Percentiles rank a stretch among this genome's conserved stretches.
phyloP scores from a whole-genome alignment of 1,284 basidiomycete genomes.

The Moesziomyces antarcticus region DNA sequence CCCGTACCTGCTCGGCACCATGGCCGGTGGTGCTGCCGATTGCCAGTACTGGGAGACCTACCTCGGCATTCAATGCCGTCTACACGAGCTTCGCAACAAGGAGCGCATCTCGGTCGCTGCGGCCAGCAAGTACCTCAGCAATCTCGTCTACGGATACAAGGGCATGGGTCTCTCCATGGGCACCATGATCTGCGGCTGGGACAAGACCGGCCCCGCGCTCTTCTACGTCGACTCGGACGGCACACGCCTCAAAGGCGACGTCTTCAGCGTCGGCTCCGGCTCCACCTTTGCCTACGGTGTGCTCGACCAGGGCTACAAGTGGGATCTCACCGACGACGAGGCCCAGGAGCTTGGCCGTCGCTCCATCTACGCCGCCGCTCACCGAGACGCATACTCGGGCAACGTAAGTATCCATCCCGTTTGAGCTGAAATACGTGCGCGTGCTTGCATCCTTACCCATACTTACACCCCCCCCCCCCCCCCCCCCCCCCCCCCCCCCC shows the following conservation, averaged over 20 bases:
- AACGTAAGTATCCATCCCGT: conserved; percentile 49
- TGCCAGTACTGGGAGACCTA: conserved; percentile 76
- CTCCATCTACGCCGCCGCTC: conserved; percentile 96
- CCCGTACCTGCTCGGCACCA: conserved; percentile 95
- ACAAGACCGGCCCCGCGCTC: conserved; percentile 98
- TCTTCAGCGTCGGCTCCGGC: conserved; percentile 98
- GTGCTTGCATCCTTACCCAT: background rate
- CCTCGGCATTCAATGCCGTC: conserved; percentile 94
- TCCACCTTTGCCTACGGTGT: conserved; percentile 99
- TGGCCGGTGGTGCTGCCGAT: conserved; percentile 91
- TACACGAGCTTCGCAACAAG: conserved; percentile 96
- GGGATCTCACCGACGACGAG: conserved; percentile 92
- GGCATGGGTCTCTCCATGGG: conserved; percentile 99
- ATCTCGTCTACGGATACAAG: conserved; percentile 97
- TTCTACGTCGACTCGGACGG: conserved; percentile 99
- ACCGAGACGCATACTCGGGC: conserved; percentile 93
- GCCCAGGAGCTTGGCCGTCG: conserved; percentile 93
- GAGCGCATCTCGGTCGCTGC: conserved; percentile 98
- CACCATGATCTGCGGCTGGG: conserved; percentile 99
- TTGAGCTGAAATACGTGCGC: background rate
- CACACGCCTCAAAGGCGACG: conserved; percentile 90
- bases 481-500: background rate
- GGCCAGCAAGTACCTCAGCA: conserved; percentile 95
- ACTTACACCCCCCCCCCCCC: background rate
- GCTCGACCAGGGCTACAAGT: conserved; percentile 93